Conservation (phyloP, 495 filamentous ascomycete species). For the Opeltia flavorubescens region DNA sequence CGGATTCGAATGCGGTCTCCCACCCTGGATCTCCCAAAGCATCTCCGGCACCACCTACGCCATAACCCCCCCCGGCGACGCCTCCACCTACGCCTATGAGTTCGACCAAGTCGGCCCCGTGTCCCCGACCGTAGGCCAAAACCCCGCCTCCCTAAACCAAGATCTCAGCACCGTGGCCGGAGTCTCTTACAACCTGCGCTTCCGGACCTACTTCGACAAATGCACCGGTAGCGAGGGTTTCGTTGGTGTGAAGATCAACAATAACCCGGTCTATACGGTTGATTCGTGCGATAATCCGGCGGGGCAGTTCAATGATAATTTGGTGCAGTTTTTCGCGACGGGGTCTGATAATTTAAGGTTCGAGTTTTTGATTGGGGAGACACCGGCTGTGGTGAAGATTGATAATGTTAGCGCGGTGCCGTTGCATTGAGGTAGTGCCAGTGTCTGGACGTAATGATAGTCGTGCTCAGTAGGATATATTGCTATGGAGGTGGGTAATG, state of each 20-base stretch:
- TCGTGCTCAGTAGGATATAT: no score
- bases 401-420: background rate
- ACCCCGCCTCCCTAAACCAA: background rate
- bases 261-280: background rate
- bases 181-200: background rate
- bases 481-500: no score
- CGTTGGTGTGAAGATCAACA: background rate
- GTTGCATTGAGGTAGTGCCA: no score
- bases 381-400: background rate
- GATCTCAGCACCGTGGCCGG: background rate
- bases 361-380: background rate
- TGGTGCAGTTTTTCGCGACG: background rate
- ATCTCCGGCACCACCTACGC: background rate
- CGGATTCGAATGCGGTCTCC: conserved; percentile 4
- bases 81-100: background rate
- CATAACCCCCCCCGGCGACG: background rate
- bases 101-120: conserved; percentile 1
- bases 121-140: no score
- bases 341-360: background rate
- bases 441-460: no score
- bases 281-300: background rate
- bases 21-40: background rate
- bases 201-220: conserved; percentile 2
- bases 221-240: background rate
- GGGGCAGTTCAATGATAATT: background rate